These are phyloP conservation scores for Triticum urartu DNA, from an alignment of 176 grass and related monocot genomes.

Conservation along the genomic window DNA sequence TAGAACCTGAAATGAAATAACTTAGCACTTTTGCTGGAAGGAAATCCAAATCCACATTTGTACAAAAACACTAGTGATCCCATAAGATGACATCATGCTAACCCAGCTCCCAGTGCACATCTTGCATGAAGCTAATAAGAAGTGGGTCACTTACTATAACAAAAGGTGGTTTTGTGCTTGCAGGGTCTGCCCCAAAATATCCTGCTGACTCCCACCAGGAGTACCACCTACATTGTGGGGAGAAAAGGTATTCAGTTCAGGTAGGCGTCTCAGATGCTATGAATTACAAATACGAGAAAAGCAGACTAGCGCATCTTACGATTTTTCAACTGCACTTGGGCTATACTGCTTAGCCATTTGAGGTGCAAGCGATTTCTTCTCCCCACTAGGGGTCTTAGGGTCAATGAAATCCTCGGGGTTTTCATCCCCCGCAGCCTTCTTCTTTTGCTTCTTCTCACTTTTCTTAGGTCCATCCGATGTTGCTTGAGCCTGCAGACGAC, in stretches of 20 bases:
- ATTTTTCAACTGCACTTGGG: background rate
- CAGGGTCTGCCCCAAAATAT: conserved; percentile 10
- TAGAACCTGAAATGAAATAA: conserved; percentile 3
- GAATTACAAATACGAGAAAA: background rate
- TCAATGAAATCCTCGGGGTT: conserved; percentile 3
- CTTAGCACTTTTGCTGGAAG: background rate
- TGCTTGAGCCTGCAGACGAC: background rate
- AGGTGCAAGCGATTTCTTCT: background rate
- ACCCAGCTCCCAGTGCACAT: background rate
- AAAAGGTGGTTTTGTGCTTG: conserved; percentile 1
- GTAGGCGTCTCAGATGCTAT: background rate
- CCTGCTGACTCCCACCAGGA: background rate
- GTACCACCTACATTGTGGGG: background rate
- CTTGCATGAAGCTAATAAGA: background rate
- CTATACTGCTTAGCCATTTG: conserved; percentile 8
- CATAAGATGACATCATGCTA: background rate
- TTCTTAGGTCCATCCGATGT: background rate
- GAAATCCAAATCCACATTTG: background rate
- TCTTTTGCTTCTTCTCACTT: conserved; percentile 20
- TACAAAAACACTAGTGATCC: background rate
- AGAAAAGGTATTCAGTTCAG: background rate
- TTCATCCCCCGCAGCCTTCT: background rate
- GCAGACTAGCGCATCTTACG: background rate
- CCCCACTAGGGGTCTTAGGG: background rate
- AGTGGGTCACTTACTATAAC: background rate